Base-by-base conservation (phyloP, 805 yeast genomes). In the Metschnikowia amazonensis region DNA sequence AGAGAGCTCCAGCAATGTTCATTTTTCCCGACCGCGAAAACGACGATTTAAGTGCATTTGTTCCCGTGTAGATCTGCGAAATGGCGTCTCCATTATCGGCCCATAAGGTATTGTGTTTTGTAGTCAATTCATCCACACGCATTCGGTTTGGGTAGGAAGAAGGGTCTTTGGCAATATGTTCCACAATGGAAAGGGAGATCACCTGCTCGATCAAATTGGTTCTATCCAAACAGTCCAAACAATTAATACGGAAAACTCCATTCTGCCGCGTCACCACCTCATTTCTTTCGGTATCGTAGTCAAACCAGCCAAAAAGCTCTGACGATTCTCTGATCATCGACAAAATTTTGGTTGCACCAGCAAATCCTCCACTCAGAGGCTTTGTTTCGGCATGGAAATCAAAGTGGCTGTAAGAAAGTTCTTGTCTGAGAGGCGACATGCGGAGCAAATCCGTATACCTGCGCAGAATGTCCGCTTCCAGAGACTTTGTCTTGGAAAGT, bases 1-100 rank as follows among this genome's bases (percentile, higher is more conserved):
- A 86, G n/a, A 94, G 66, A 0, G 97, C 97, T 29, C 98, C 97
- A 0, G 98, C 98, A 44, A 94, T 68, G 36, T 92, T 89, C 97
- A 90, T 89, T 59, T 90, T 92, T 20, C 99, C 99, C 24, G 87
- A 83, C 60, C 99, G 78, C 1, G 98, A 87, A 60, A 86, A 94
- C 3, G 97, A 89, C 0, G 97, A 87, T 64, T 94, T 94, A 16
- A 94, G 68, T 5, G 86, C 78, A 54, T 90, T 87, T 53, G 90
- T 96, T 45, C 82, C 83, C n/a, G 72, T 66, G 60, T 82, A 75
- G 21, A 87, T 67, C 16, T 82, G 92, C 20, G 77, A 80, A 21
- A 82, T 77, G 17, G 76, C 79, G 55, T 82, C 86, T 1, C 86
- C 87, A 57, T 82, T 80, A 56, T 81, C 84, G 1, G 87, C 87